These are phyloP conservation scores for Abelmoschus esculentus DNA, from an alignment of 345 rosid species.

Conservation along the genomic window DNA sequence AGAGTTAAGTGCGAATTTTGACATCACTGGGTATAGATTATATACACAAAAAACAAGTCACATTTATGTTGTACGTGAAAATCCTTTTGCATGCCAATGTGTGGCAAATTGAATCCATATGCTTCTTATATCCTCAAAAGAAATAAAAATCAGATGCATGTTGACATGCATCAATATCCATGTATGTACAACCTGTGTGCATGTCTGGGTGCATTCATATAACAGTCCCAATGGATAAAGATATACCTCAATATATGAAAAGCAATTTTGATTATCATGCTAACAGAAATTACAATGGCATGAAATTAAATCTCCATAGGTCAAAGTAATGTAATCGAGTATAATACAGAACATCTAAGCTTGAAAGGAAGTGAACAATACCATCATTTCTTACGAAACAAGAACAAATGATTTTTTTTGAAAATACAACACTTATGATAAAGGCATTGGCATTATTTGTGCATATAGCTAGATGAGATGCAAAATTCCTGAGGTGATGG, in stretches of 20 bases:
- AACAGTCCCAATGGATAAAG: background rate
- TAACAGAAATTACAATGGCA: background rate
- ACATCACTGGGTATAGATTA: background rate
- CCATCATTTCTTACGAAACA: background rate
- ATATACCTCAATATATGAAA: background rate
- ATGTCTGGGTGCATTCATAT: background rate
- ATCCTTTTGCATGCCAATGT: background rate
- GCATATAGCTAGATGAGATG: background rate
- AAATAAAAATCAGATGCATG: background rate
- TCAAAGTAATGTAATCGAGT: background rate
- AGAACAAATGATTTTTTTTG: background rate
- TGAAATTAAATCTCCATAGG: background rate
- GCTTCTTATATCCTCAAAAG: background rate
- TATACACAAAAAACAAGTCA: background rate
- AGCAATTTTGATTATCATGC: background rate
- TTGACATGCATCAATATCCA: background rate
- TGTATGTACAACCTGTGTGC: background rate
- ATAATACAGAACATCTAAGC: background rate
- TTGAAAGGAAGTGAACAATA: background rate
- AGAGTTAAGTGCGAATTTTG: background rate
- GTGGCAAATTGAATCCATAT: background rate
- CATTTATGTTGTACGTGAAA: background rate
- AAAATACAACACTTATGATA: background rate
- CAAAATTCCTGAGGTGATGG: too few relatives aligned
- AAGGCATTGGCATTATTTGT: background rate